Percentiles rank a stretch among this genome's conserved stretches.
phyloP scores from a whole-genome alignment of 441 rosid species.

The Arabidopsis lyrata region DNA sequence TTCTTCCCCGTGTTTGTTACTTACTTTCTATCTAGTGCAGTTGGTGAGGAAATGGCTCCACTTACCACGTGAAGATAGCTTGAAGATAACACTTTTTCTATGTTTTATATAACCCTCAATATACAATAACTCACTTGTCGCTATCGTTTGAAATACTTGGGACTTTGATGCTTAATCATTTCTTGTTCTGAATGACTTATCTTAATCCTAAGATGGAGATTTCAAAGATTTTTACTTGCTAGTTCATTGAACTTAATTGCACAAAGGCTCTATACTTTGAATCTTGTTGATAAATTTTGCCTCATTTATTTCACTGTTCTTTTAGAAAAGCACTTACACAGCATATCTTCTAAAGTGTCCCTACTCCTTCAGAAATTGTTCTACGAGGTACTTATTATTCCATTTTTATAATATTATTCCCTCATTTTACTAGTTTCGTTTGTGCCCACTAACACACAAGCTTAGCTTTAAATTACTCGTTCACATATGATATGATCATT shows the following conservation, averaged over 20 bases:
- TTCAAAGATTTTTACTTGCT: slow-evolving; percentile 30
- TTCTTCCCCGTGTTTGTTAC: slow-evolving; percentile 41
- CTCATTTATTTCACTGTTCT: slow-evolving; percentile 9
- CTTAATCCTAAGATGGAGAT: slow-evolving; percentile 19
- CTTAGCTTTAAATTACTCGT: slow-evolving; percentile 39
- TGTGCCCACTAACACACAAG: slow-evolving; percentile 46
- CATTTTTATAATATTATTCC: slow-evolving; percentile 30
- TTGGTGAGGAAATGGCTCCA: slow-evolving; percentile 46
- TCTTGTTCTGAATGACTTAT: slow-evolving; percentile 36
- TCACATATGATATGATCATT: slow-evolving; percentile 38
- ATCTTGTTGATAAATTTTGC: slow-evolving; percentile 23
- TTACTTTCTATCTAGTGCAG: slow-evolving; percentile 47
- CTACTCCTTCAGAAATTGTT: slow-evolving; percentile 37
- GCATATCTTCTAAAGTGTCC: slow-evolving; percentile 30
- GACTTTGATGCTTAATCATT: slow-evolving; percentile 36
- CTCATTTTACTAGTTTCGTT: slow-evolving; percentile 34
- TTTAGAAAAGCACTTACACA: slow-evolving; percentile 28
- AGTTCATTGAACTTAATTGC: slow-evolving; percentile 37
- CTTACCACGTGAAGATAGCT: slow-evolving; percentile 47
- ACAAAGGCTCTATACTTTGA: slow-evolving; percentile 31
- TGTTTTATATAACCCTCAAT: slow-evolving; percentile 35
- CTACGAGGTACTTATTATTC: slow-evolving; percentile 46
- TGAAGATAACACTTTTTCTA: slow-evolving; percentile 29
- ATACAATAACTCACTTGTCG: slow-evolving; percentile 34
- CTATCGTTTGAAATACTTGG: slow-evolving; percentile 40